These are phyloP conservation scores for Neohortaea acidophila DNA, from an alignment of 495 filamentous ascomycete genomes.

Conservation along the genomic window DNA sequence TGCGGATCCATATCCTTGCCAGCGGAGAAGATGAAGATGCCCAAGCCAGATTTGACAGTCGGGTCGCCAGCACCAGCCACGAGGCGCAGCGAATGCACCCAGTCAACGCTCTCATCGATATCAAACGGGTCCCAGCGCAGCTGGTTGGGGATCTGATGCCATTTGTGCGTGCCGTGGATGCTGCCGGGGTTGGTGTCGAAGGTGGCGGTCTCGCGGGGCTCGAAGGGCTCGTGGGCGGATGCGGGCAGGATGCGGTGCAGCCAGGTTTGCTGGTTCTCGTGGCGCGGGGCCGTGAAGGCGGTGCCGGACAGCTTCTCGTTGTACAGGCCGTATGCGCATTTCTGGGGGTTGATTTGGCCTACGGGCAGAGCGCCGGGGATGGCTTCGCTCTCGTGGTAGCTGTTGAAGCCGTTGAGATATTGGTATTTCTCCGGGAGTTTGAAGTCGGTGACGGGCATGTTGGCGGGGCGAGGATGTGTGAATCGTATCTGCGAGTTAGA, in stretches of 20 bases:
- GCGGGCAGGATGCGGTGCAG: conserved; percentile 83
- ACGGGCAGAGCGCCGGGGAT: conserved; percentile 45
- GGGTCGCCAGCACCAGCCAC: conserved; percentile 74
- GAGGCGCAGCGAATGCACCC: conserved; percentile 60
- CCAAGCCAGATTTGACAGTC: conserved; percentile 63
- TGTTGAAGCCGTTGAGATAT: conserved; percentile 45
- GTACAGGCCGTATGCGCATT: conserved; percentile 70
- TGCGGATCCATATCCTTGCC: conserved; percentile 60
- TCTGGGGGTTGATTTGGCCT: conserved; percentile 77
- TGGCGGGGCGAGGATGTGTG: conserved; percentile 11
- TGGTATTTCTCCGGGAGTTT: conserved; percentile 39
- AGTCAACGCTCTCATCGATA: conserved; percentile 54
- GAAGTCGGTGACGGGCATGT: conserved; percentile 44
- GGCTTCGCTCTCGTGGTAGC: conserved; percentile 42
- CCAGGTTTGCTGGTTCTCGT: conserved; percentile 85
- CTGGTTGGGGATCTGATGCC: conserved; percentile 66
- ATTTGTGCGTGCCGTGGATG: conserved; percentile 30
- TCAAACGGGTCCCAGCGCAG: conserved; percentile 88
- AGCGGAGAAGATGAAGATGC: conserved; percentile 68
- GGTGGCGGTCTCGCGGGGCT: conserved; percentile 35
- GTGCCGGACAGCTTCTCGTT: conserved; percentile 89
- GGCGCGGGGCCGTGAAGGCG: conserved; percentile 77
- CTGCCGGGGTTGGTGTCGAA: conserved; percentile 38
- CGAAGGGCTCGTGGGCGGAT: conserved; percentile 65
- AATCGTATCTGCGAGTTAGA: neutral